These are phyloP conservation scores for Thalassiosira livingstoniorum DNA, from an alignment of 352 stramenopile species.

Conservation along the genomic window DNA sequence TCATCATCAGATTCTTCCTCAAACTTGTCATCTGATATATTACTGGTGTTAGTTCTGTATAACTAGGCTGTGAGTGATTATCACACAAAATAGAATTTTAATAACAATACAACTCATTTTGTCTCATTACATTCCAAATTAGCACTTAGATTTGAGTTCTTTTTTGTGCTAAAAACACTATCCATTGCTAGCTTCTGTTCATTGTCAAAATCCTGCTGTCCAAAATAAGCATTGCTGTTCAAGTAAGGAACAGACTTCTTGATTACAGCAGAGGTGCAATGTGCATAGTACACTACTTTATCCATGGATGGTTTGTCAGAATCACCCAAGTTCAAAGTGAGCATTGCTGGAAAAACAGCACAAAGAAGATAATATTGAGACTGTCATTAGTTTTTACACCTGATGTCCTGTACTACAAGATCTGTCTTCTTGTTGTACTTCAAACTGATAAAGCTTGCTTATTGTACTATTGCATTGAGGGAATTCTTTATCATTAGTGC, in stretches of 20 bases:
- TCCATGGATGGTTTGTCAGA: constrained; percentile 45
- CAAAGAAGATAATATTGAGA: constrained; percentile 23
- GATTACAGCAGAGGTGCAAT: constrained; percentile 10
- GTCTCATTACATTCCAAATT: not conserved
- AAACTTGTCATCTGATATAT: constrained; percentile 3
- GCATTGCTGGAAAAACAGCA: constrained; percentile 22
- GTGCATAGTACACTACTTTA: constrained; percentile 35
- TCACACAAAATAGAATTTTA: no score
- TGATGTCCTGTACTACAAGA: not conserved
- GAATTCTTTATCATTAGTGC: constrained; percentile 11
- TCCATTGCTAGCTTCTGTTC: no score
- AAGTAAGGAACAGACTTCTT: constrained; percentile 5
- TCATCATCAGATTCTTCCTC: not conserved
- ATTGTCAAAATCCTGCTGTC: no score
- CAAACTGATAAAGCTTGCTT: constrained; percentile 6
- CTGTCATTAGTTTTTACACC: constrained; percentile 24
- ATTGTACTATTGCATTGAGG: constrained; percentile 34
- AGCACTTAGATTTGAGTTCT: not conserved
- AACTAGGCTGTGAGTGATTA: no score
- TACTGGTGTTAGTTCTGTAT: no score
- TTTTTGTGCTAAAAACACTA: constrained; percentile 5
- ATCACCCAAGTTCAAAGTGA: constrained; percentile 28
- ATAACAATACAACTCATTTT: not conserved
- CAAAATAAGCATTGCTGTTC: constrained; percentile 26
- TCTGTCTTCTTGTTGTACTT: not conserved